Base-by-base conservation (phyloP, 768 basidiomycete genomes). In the Suillus occidentalis region DNA sequence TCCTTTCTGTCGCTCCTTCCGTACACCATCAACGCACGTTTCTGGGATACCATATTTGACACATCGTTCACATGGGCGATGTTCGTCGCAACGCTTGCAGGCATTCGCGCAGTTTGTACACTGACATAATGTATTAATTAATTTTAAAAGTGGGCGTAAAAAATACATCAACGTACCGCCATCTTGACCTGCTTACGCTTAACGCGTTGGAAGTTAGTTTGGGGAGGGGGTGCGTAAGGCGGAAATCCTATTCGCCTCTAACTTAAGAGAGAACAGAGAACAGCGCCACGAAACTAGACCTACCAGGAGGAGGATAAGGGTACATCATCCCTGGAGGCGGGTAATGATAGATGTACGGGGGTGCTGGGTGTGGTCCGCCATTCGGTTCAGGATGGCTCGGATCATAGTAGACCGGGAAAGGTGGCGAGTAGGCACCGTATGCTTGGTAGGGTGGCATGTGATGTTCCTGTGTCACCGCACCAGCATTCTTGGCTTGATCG, bases 1-100 rank as follows among this genome's bases (percentile, higher is more conserved):
- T 34, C 84, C 84, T 58, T 84, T 85, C 70, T 88, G 87, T 63
- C 88, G 81, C 72, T 89, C 88, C 72, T 89, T 89, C 66, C 88
- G 78, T 20, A 82, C 77, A 2, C 87, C 87, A 68, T 89, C 87
- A 3, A 82, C 68, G 67, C 88, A 89, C n/a, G 80, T 75, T 34
- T 83, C 79, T 14, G 82, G 80, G 40, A 88, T 79, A 4, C 86
- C 87, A 69, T 88, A 89, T 73, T 88, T 89, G 65, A 83, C 71
- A 68, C 88, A 89, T 36, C 88, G 82, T 62, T 84, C 83, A 73
- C 88, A 89, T 2, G 88, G 88, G 52, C 88, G 84, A 6, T 77
- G 75, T 42, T 87, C 85, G 68, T 86, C 84, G 59, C 84, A 86
- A 25, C 85, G 81, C 72, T 86, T 86, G 72, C 84, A 86, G 10